Conservation (phyloP, 129 eudicot species). For the Helianthus tuberosus region DNA sequence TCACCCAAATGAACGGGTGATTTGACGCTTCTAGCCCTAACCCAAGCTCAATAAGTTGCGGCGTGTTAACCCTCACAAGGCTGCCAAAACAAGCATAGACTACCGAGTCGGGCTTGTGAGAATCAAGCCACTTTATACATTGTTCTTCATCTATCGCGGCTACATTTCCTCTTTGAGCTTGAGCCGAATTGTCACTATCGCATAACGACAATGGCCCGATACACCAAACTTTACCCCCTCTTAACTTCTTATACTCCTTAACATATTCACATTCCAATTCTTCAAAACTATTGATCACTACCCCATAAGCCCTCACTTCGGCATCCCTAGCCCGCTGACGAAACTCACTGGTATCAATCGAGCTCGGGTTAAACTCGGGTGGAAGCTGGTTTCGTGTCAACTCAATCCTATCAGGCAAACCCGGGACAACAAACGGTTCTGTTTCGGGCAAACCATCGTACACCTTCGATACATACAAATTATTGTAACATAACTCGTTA, state of each 20-base stretch:
- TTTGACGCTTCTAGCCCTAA: constrained; percentile 41
- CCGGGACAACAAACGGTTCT: constrained; percentile 47
- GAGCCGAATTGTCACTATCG: background rate
- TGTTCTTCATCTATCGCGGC: background rate
- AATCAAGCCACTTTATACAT: constrained; percentile 42
- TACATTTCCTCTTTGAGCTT: constrained; percentile 24
- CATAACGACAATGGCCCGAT: constrained; percentile 44
- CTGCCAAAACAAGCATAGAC: constrained; percentile 45
- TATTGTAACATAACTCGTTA: constrained; percentile 34
- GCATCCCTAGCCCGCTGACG: constrained; percentile 19
- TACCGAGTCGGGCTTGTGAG: constrained; percentile 15
- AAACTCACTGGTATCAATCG: background rate
- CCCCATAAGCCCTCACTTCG: constrained; percentile 30
- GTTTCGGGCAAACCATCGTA: constrained; percentile 16
- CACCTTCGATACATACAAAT: constrained; percentile 18
- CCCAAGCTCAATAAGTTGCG: constrained; percentile 40
- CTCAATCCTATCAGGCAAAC: constrained; percentile 48
- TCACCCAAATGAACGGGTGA: constrained; percentile 40
- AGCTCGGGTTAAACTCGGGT: constrained; percentile 20
- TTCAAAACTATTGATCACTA: constrained; percentile 41
- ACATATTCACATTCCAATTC: constrained; percentile 45
- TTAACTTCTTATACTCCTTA: constrained; percentile 29
- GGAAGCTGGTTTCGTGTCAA: constrained; percentile 41
- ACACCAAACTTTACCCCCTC: constrained; percentile 36
- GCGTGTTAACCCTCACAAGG: constrained; percentile 14